Conservation (phyloP, 257 asterid genomes). For the Gentiana dahurica region DNA sequence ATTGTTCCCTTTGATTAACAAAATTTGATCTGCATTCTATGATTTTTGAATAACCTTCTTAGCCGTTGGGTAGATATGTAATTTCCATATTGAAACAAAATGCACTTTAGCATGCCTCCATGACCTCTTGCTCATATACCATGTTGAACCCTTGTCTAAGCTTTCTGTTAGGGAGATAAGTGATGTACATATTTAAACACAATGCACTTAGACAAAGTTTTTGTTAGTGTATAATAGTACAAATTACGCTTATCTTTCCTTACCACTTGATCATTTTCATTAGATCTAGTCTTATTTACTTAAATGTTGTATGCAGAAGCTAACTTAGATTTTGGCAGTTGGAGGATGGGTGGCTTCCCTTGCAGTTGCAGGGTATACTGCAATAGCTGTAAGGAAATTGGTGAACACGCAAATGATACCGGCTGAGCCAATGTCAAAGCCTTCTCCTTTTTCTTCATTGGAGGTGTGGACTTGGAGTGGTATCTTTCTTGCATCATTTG, state of each 20-base stretch:
- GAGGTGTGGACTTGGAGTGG: conserved; percentile 82
- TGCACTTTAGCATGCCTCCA: no score
- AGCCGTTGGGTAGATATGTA: no score
- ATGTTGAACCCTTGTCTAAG: no score
- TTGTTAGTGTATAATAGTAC: background rate
- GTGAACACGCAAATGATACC: conserved; percentile 77
- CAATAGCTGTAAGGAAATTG: conserved; percentile 78
- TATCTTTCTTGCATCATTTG: conserved; percentile 55
- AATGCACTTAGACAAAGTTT: no score
- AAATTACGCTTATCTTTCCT: background rate
- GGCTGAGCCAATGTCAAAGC: conserved; percentile 92
- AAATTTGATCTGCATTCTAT: no score
- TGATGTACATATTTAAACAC: no score
- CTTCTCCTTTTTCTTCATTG: conserved; percentile 67
- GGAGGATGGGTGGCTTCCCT: conserved; percentile 96
- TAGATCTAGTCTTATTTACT: background rate
- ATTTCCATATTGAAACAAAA: no score
- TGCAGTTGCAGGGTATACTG: conserved; percentile 79
- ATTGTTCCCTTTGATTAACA: background rate
- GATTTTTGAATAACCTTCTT: no score
- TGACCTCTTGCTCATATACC: no score
- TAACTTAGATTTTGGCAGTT: conserved; percentile 30
- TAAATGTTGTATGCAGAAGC: background rate
- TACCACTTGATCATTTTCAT: background rate
- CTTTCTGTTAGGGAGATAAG: no score